These are phyloP conservation scores for Hyphopichia burtonii DNA, from an alignment of 1,139 yeast genomes.

Conservation along the genomic window DNA sequence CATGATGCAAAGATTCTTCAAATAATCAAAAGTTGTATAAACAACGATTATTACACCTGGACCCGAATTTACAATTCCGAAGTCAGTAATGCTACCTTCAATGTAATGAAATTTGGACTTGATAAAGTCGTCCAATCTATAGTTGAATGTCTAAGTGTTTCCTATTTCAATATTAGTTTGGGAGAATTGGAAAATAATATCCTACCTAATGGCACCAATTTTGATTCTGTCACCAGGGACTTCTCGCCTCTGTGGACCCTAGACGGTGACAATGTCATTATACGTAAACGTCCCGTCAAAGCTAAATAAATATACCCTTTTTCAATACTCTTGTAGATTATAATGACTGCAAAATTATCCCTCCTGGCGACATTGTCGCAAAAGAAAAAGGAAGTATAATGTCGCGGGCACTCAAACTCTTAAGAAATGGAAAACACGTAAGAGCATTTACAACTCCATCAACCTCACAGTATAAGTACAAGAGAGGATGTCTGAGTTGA, in stretches of 20 bases:
- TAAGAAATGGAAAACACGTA: too few species aligned
- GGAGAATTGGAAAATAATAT: conserved; percentile 18
- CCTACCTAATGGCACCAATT: conserved; percentile 29
- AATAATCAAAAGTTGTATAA: conserved; percentile 36
- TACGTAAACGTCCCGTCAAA: conserved; percentile 17
- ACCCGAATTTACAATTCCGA: conserved; percentile 29
- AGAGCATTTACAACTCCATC: too few species aligned
- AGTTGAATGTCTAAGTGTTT: conserved; percentile 25
- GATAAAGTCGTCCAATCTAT: conserved; percentile 27
- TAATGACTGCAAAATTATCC: not conserved
- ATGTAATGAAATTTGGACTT: conserved; percentile 45
- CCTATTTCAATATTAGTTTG: conserved; percentile 35
- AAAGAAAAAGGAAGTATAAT: too few species aligned
- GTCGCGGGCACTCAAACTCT: too few species aligned
- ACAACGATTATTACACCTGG: conserved; percentile 45
- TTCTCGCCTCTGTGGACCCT: conserved; percentile 28
- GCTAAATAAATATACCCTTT: not conserved
- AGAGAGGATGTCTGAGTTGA: conserved; percentile 23
- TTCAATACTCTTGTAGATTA: not conserved
- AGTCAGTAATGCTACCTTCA: conserved; percentile 24
- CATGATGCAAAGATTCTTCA: conserved; percentile 17
- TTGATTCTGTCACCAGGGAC: conserved; percentile 16
- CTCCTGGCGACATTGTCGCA: too few species aligned
- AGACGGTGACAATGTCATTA: conserved; percentile 20
- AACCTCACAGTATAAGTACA: too few species aligned